These are phyloP conservation scores for Acmispon strigosus DNA, from an alignment of 306 rosid species.

Conservation along the genomic window DNA sequence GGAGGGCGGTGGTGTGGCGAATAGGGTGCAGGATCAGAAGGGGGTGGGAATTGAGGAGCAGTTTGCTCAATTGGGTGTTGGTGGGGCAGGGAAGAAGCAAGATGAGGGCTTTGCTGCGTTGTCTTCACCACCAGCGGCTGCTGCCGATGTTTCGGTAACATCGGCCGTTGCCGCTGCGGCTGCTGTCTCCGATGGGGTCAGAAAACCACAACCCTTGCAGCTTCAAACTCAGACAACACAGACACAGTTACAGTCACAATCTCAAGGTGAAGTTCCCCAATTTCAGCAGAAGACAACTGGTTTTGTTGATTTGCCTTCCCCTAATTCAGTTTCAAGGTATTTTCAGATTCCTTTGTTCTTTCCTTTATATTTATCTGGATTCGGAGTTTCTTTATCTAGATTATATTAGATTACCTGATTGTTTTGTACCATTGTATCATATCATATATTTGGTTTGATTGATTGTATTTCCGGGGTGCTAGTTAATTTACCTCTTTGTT, in stretches of 20 bases:
- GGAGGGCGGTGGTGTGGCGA: conserved; percentile 40
- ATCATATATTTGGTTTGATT: neutral
- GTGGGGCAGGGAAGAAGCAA: conserved; percentile 32
- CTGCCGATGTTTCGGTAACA: conserved; percentile 30
- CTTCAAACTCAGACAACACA: conserved; percentile 12
- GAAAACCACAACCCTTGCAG: conserved; percentile 31
- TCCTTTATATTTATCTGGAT: neutral
- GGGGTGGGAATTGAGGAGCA: conserved; percentile 62
- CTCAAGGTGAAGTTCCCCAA: conserved; percentile 30
- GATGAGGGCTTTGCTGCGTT: conserved; percentile 40
- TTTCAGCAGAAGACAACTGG: conserved; percentile 49
- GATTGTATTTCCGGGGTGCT: neutral
- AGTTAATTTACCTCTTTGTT: neutral
- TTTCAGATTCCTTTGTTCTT: neutral
- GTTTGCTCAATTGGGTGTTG: conserved; percentile 51
- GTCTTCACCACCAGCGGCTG: conserved; percentile 43
- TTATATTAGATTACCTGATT: neutral
- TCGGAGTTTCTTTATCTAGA: neutral
- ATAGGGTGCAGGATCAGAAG: conserved; percentile 54
- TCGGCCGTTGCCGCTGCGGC: conserved; percentile 3
- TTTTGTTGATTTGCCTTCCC: conserved; percentile 50
- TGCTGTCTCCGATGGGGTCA: conserved; percentile 48
- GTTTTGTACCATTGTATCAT: neutral
- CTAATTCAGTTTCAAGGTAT: conserved; percentile 78
- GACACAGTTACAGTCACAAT: neutral